Percentiles rank a stretch among this genome's conserved stretches.
These are phyloP conservation scores for Boletus reticuloceps DNA, from an alignment of 768 basidiomycete genomes.

Conservation along the genomic window DNA sequence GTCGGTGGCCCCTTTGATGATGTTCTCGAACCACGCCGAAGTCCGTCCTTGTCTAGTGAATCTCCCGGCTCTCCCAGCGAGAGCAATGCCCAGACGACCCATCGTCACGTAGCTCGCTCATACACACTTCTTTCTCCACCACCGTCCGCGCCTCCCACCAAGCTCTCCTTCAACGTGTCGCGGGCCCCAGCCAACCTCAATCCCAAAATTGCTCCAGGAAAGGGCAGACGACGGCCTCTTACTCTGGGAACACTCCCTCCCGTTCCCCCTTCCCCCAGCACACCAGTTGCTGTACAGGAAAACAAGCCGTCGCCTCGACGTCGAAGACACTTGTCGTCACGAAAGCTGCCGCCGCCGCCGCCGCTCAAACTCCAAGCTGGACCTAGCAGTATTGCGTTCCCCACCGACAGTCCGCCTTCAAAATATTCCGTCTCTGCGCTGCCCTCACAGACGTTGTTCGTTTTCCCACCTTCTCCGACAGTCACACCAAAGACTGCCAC, in stretches of 20 bases:
- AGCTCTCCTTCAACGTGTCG: constrained; percentile 47
- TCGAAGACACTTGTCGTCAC: constrained; percentile 52
- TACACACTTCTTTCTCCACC: constrained; percentile 25
- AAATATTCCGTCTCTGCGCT: constrained; percentile 36
- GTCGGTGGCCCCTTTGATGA: constrained; percentile 62
- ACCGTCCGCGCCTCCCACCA: constrained; percentile 58
- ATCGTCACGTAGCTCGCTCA: constrained; percentile 7
- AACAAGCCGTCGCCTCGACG: constrained; percentile 32
- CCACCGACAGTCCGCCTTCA: constrained; percentile 17
- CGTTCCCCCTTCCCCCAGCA: constrained; percentile 71
- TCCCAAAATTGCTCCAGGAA: constrained; percentile 47
- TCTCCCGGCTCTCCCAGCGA: constrained; percentile 36
- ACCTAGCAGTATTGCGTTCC: constrained; percentile 27
- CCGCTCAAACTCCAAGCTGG: constrained; percentile 49
- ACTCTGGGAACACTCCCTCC: constrained; percentile 63
- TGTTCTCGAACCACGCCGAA: constrained; percentile 32
- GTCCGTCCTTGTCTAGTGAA: constrained; percentile 34
- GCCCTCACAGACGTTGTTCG: constrained; percentile 82
- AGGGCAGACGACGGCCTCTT: constrained; percentile 58
- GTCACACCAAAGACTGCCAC: constrained; percentile 45
- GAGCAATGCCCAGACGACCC: constrained; percentile 21
- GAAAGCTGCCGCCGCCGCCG: constrained; percentile 54
- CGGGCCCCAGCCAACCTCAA: constrained; percentile 50
- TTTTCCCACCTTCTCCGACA: constrained; percentile 79
- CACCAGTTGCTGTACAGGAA: constrained; percentile 44